Base-by-base conservation (phyloP, 495 filamentous ascomycete species). In the Rhypophila decipiens region DNA sequence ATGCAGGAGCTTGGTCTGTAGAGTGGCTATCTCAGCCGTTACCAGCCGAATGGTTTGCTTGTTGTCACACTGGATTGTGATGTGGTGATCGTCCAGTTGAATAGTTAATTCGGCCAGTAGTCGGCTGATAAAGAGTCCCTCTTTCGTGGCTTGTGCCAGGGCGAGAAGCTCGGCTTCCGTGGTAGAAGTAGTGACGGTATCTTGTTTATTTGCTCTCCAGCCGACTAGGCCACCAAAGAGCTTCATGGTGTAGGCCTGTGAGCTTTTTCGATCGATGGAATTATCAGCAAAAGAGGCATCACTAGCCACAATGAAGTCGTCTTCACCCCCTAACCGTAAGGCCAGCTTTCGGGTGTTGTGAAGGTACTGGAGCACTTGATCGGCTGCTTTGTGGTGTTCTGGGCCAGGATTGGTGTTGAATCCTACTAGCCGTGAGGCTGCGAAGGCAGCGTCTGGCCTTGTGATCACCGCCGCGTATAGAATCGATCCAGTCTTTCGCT, bases 371-470 rank as follows among this genome's bases (percentile, higher is more conserved):
- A 53, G 10, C 1, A 53, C 44, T 5, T 29, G 21, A 31, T 48
- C 45, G 13, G 38, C 38, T 20, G 39, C 46, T 24, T 23, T 22
- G 9, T 49, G 46, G 20, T 42, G 46, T 7, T 37, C 5, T 1
- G 46, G 38, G 22, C 38, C 38, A 3, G 46, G 46, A 33, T 49
- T 49, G 7, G 5, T 17, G 20, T n/a, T 33, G 19, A 47, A 53
- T 24, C 39, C 17, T 1, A 27, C 39, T 1, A 40, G 35, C n/a
- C 34, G 2, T 9, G 33, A 39, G 0, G 24, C 13, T 3, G 41
- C 49, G 19, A 52, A 52, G 2, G 44, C 50, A 4, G 47, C 31
- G 41, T 52, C 50, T 5, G 39, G 39, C n/a, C 50, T 24, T 4
- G 44, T 52, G 18, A 39, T 46, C 9, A 52, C 44, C 5, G 37